Conservation (phyloP, 2,329 filamentous ascomycete species). For the Neoascochyta sp. region DNA sequence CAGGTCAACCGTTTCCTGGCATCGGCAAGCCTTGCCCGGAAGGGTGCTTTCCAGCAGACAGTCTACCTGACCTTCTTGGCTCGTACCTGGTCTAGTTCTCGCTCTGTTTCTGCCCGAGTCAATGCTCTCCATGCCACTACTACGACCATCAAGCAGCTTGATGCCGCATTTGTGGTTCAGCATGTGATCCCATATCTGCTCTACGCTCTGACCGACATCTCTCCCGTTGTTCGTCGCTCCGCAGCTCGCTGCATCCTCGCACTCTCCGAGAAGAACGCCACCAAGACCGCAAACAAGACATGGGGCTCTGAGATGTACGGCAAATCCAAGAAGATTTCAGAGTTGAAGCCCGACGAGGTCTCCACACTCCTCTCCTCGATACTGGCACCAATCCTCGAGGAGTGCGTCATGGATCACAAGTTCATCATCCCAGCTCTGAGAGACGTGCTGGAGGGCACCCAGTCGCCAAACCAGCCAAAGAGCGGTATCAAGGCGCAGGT, state of each 20-base stretch:
- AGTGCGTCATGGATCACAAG: slow-evolving; percentile 74
- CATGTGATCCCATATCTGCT: slow-evolving; percentile 78
- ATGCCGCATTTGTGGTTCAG: slow-evolving; percentile 64
- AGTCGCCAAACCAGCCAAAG: slow-evolving; percentile 25
- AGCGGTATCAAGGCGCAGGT: slow-evolving; percentile 55
- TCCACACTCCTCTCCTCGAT: slow-evolving; percentile 59
- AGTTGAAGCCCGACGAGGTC: slow-evolving; percentile 58
- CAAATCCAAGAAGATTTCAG: slow-evolving; percentile 46
- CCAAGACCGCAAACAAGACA: slow-evolving; percentile 9
- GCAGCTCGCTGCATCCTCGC: slow-evolving; percentile 61
- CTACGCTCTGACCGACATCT: slow-evolving; percentile 68
- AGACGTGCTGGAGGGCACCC: slow-evolving; percentile 56
- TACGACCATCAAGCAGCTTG: slow-evolving; percentile 24
- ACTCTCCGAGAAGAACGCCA: slow-evolving; percentile 15
- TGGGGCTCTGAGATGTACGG: slow-evolving; percentile 57
- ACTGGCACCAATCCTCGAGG: slow-evolving; percentile 74
- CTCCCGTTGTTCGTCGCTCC: slow-evolving; percentile 70
- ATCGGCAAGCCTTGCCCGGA: slow-evolving; percentile 53
- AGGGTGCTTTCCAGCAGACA: slow-evolving; percentile 55
- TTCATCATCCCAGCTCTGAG: slow-evolving; percentile 65
- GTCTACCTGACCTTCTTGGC: slow-evolving; percentile 74
- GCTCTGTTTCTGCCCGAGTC: slow-evolving; percentile 64
- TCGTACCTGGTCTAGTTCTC: slow-evolving; percentile 68
- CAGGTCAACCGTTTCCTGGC: slow-evolving; percentile 47
- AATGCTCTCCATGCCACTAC: slow-evolving; percentile 62